phyloP scores from a whole-genome alignment of 2,329 filamentous ascomycete species.

The Aspergillus cejpii region DNA sequence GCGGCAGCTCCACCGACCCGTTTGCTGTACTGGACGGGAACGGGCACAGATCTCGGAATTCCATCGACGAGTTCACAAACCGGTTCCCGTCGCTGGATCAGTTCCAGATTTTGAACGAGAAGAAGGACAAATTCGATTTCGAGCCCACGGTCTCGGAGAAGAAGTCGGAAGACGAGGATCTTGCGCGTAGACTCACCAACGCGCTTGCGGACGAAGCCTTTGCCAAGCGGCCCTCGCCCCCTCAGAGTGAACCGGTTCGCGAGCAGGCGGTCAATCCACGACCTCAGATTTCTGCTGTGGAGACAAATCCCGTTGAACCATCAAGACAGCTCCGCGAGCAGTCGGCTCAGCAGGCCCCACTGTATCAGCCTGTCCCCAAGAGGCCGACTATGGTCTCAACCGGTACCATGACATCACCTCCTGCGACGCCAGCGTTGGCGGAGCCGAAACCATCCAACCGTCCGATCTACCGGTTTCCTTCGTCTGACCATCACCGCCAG shows the following conservation, averaged over 20 bases:
- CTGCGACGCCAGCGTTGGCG: slow-evolving; percentile 36
- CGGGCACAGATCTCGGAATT: slow-evolving; percentile 44
- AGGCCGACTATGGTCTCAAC: slow-evolving; percentile 56
- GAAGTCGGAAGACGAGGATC: slow-evolving; percentile 42
- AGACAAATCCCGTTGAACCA: slow-evolving; percentile 20
- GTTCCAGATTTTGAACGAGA: slow-evolving; percentile 82
- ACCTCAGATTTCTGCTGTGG: slow-evolving; percentile 20
- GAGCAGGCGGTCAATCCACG: slow-evolving; percentile 23
- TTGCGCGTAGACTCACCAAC: slow-evolving; percentile 64
- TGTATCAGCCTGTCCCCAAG: slow-evolving; percentile 43
- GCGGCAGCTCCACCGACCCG: slow-evolving; percentile 64
- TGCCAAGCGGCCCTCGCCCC: slow-evolving; percentile 41
- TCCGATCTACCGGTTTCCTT: slow-evolving; percentile 51
- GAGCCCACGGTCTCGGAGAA: slow-evolving; percentile 49
- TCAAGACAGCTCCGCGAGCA: slow-evolving; percentile 22
- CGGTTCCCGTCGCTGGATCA: slow-evolving; percentile 89
- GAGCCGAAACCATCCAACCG: slow-evolving; percentile 29
- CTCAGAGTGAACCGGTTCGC: slow-evolving; percentile 25
- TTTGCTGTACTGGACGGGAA: slow-evolving; percentile 82
- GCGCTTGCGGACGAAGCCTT: slow-evolving; percentile 83
- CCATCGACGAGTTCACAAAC: slow-evolving; percentile 70
- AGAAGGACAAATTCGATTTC: slow-evolving; percentile 78
- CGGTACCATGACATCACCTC: slow-evolving; percentile 69
- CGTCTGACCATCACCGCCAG: slow-evolving; percentile 40
- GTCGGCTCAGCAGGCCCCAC: slow-evolving; percentile 22